phyloP scores from a whole-genome alignment of 345 rosid species.

The Eucalyptus pauciflora region DNA sequence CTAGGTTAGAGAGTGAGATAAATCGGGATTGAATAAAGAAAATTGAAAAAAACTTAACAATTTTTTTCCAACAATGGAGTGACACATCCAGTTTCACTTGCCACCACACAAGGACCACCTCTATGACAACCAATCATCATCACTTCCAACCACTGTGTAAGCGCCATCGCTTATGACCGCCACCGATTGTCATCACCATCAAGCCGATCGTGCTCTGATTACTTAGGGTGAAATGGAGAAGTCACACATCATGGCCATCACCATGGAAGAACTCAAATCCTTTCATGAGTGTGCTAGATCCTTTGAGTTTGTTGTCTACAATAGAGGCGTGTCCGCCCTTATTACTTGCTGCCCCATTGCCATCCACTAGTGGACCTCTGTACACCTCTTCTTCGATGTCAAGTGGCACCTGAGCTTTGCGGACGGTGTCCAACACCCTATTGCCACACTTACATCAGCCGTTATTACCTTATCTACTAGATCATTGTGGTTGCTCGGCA shows the following conservation, averaged over 20 bases:
- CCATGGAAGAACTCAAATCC: not conserved
- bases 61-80: not conserved
- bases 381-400: not conserved
- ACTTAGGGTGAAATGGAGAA: not conserved
- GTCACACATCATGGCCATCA: not conserved
- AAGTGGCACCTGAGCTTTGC: not conserved
- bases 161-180: not conserved
- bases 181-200: not conserved
- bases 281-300: not conserved
- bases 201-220: not conserved
- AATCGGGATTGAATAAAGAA: no score
- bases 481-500: not conserved
- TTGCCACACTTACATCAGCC: not conserved
- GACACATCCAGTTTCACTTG: not conserved
- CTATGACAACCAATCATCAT: not conserved
- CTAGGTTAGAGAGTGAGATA: not conserved
- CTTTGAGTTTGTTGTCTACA: not conserved
- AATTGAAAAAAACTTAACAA: not conserved
- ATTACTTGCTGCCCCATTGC: no score
- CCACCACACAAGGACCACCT: not conserved
- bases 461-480: not conserved
- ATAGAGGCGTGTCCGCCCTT: no score
- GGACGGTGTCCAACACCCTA: not conserved
- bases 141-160: not conserved
- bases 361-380: no score